Conservation (phyloP, 164 flowering plant genomes). For the Vitis rupestris region DNA sequence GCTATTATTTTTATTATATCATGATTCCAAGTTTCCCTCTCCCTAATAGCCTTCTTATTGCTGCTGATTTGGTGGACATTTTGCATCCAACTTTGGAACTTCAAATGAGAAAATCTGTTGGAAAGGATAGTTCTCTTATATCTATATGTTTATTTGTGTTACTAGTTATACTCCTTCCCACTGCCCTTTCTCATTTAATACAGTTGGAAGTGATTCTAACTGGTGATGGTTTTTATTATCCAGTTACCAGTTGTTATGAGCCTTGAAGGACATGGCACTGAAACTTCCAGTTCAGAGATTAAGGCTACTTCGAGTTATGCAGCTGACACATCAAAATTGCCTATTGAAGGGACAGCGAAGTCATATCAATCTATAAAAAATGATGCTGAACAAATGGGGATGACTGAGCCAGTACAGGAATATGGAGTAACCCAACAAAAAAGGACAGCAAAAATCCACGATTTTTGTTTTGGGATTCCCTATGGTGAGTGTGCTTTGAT, state of each 20-base stretch:
- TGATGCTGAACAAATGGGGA: slow-evolving; percentile 18
- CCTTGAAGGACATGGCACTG: slow-evolving; percentile 39
- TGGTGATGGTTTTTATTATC: not conserved
- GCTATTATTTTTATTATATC: not conserved
- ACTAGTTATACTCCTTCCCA: too few relatives aligned
- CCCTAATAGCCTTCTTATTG: not conserved
- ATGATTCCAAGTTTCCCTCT: not conserved
- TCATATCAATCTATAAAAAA: slow-evolving; percentile 27
- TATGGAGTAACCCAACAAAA: slow-evolving; percentile 27
- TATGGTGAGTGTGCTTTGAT: slow-evolving; percentile 52
- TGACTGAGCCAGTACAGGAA: slow-evolving; percentile 22
- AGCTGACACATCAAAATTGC: slow-evolving; percentile 31
- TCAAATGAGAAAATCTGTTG: not conserved
- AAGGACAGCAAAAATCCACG: slow-evolving; percentile 78
- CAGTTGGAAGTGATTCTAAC: slow-evolving; percentile 3
- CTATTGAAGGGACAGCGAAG: slow-evolving; percentile 25
- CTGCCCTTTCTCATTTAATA: too few relatives aligned
- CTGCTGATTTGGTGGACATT: not conserved
- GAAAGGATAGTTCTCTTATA: not conserved
- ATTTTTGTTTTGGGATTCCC: slow-evolving; percentile 91
- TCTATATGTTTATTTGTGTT: too few relatives aligned
- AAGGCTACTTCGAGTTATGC: slow-evolving; percentile 26
- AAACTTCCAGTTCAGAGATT: slow-evolving; percentile 28
- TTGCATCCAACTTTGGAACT: not conserved
- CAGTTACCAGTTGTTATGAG: slow-evolving; percentile 48